phyloP scores from a whole-genome alignment of 1,284 basidiomycete genomes.

The Entoloma clypeatum region DNA sequence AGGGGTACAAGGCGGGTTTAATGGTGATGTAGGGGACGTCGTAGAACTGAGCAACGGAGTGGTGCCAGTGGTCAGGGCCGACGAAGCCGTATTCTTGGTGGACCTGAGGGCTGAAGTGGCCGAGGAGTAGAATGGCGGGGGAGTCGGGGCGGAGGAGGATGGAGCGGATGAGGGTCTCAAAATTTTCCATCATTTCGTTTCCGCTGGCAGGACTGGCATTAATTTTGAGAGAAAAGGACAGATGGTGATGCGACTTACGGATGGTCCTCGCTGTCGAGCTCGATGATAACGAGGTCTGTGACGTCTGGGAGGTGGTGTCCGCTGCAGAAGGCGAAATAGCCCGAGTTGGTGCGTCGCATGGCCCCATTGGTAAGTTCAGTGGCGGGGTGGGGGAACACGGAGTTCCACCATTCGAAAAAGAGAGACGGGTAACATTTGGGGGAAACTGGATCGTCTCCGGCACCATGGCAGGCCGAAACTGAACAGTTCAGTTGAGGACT shows the following conservation, averaged over 20 bases:
- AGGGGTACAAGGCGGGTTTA: slow-evolving; percentile 78
- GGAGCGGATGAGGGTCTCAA: slow-evolving; percentile 88
- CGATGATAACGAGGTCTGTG: slow-evolving; percentile 89
- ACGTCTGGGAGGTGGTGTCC: slow-evolving; percentile 88
- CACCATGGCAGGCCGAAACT: slow-evolving; percentile 92
- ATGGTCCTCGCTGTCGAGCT: slow-evolving; percentile 86
- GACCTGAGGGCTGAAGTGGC: slow-evolving; percentile 86
- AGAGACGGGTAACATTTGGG: slow-evolving; percentile 83
- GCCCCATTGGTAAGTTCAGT: slow-evolving; percentile 96
- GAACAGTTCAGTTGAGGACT: slow-evolving; percentile 3
- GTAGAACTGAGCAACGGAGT: slow-evolving; percentile 89
- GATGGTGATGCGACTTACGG: slow-evolving; percentile 50
- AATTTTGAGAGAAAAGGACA: slow-evolving; percentile 1
- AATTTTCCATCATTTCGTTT: slow-evolving; percentile 71
- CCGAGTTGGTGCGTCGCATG: slow-evolving; percentile 82
- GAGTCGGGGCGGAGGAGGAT: slow-evolving; percentile 83
- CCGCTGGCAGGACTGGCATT: slow-evolving; percentile 44
- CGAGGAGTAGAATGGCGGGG: slow-evolving; percentile 86
- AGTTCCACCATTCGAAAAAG: slow-evolving; percentile 95
- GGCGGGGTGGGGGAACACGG: slow-evolving; percentile 89
- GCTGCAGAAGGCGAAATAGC: slow-evolving; percentile 91
- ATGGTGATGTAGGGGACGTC: slow-evolving; percentile 88
- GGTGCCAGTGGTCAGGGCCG: slow-evolving; percentile 86
- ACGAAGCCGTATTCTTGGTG: slow-evolving; percentile 77
- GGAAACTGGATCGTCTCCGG: slow-evolving; percentile 87